phyloP scores from a whole-genome alignment of 2,329 filamentous ascomycete genomes.

The Fusarium protoensiforme region DNA sequence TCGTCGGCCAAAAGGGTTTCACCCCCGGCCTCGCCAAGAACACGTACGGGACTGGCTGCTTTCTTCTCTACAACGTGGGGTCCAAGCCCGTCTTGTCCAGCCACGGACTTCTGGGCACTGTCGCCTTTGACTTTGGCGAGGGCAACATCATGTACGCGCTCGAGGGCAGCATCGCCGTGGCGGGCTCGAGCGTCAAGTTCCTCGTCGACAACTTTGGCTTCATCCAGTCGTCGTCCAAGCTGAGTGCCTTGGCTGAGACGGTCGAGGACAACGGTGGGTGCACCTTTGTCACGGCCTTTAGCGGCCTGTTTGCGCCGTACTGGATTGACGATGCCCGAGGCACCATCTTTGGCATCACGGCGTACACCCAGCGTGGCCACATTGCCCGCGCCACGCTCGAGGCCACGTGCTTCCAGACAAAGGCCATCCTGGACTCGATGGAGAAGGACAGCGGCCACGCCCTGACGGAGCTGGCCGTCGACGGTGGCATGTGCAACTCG shows the following conservation, averaged over 20 bases:
- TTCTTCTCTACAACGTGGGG: conserved; percentile 85
- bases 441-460: conserved; percentile 81
- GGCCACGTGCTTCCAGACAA: conserved; percentile 85
- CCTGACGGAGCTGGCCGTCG: conserved; percentile 79
- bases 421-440: conserved; percentile 84
- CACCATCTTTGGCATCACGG: conserved; percentile 82
- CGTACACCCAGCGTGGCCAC: conserved; percentile 80
- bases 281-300: conserved; percentile 83
- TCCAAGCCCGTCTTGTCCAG: conserved; percentile 81
- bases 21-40: conserved; percentile 82
- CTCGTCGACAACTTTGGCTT: conserved; percentile 67
- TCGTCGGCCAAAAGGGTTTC: conserved; percentile 85
- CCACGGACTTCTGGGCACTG: conserved; percentile 80
- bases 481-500: conserved; percentile 85
- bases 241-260: conserved; percentile 59
- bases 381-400: conserved; percentile 84
- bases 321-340: conserved; percentile 87
- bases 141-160: conserved; percentile 77
- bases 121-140: conserved; percentile 80
- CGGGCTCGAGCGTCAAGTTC: conserved; percentile 80
- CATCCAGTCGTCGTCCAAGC: conserved; percentile 59
- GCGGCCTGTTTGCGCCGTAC: conserved; percentile 83
- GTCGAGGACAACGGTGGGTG: conserved; percentile 78
- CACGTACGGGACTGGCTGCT: conserved; percentile 88
- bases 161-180: conserved; percentile 82